A percentile compares a stretch with the other conserved stretches of the same genome.
These are phyloP conservation scores for Malbranchea zuffiana DNA, from an alignment of 2,329 filamentous ascomycete genomes.

Conservation along the genomic window DNA sequence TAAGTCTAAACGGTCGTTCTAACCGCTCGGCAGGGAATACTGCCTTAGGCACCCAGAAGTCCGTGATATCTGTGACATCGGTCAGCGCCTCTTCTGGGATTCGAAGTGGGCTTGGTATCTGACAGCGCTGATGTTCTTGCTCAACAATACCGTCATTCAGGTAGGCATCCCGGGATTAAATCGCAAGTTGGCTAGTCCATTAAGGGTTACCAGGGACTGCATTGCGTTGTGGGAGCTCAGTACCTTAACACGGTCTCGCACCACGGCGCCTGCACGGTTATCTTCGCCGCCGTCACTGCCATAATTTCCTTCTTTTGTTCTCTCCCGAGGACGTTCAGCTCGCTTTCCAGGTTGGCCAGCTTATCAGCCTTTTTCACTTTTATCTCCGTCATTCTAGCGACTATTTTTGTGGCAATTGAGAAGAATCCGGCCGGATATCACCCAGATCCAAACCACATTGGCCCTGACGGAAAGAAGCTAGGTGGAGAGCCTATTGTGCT, in stretches of 20 bases:
- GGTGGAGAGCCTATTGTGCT: conserved; percentile 57
- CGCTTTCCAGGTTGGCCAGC: conserved; percentile 67
- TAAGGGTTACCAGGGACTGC: conserved; percentile 47
- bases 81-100: conserved; percentile 88
- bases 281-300: conserved; percentile 63
- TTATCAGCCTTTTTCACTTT: conserved; percentile 80
- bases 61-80: conserved; percentile 86
- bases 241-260: conserved; percentile 83
- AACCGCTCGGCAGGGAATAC: conserved; percentile 57
- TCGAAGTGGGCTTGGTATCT: conserved; percentile 59
- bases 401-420: conserved; percentile 70
- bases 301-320: conserved; percentile 68
- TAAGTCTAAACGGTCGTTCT: conserved; percentile 19
- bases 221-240: conserved; percentile 73
- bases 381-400: conserved; percentile 71
- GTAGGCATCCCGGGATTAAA: conserved; percentile 31
- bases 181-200: not conserved
- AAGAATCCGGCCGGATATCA: conserved; percentile 59
- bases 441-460: conserved; percentile 34
- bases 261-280: conserved; percentile 63
- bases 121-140: conserved; percentile 73
- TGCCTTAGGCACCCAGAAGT: conserved; percentile 84
- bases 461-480: conserved; percentile 18
- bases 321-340: conserved; percentile 72
- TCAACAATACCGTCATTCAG: conserved; percentile 91